These are phyloP conservation scores for Paraphoma chrysanthemicola DNA, from an alignment of 2,329 filamentous ascomycete species.

Conservation along the genomic window DNA sequence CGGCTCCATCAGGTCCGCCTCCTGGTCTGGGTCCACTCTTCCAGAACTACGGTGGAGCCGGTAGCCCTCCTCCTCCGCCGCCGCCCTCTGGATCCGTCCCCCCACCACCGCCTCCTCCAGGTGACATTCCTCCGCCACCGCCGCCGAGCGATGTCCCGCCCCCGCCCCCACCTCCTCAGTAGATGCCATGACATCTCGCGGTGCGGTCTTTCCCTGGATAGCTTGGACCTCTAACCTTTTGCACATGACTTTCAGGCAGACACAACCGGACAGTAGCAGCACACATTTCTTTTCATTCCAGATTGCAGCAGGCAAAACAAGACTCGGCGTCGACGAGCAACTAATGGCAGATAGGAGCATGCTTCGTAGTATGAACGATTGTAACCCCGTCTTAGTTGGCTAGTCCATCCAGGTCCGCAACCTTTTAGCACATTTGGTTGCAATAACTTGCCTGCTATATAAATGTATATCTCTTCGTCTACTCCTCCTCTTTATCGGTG, in stretches of 20 bases:
- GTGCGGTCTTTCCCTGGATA: neutral
- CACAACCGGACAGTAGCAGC: neutral
- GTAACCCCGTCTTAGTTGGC: neutral
- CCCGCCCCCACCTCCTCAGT: slow-evolving; percentile 52
- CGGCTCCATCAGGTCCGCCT: slow-evolving; percentile 53
- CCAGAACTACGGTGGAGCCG: slow-evolving; percentile 66
- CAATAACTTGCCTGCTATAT: neutral
- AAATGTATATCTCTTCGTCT: neutral
- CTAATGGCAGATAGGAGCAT: slow-evolving; percentile 2
- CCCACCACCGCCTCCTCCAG: slow-evolving; percentile 66
- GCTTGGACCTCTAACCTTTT: neutral
- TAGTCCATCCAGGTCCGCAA: neutral
- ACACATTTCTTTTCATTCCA: neutral
- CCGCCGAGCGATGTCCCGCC: slow-evolving; percentile 67
- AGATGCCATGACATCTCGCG: slow-evolving; percentile 6
- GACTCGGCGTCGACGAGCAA: neutral
- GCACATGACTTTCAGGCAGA: neutral
- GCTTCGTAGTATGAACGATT: neutral
- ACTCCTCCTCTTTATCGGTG: neutral
- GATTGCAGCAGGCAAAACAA: neutral
- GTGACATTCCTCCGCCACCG: slow-evolving; percentile 60
- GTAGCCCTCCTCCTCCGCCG: slow-evolving; percentile 66
- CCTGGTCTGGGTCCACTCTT: slow-evolving; percentile 70
- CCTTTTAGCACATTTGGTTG: neutral
- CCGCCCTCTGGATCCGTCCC: slow-evolving; percentile 66